Conservation (phyloP, 2,329 filamentous ascomycete species). For the Endoconidiophora polonica region DNA sequence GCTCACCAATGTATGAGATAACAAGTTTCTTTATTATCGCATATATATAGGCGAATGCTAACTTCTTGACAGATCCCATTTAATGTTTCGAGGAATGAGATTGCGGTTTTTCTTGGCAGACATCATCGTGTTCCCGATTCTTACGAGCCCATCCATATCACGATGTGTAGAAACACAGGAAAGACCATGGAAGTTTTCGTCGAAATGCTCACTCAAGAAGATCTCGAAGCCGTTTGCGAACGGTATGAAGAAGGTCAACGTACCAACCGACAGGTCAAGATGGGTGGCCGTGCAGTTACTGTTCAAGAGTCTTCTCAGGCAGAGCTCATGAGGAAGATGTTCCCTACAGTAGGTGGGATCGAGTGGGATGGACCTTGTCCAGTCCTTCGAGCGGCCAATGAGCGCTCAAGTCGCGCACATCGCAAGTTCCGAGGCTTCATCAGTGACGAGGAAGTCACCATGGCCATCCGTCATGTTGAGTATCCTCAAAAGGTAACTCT, state of each 20-base stretch:
- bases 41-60: not conserved
- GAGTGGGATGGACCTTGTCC: slow-evolving; percentile 35
- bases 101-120: slow-evolving; percentile 42
- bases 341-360: slow-evolving; percentile 39
- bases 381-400: slow-evolving; percentile 17
- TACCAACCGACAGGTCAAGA: slow-evolving; percentile 27
- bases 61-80: slow-evolving; percentile 35
- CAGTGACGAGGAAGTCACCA: slow-evolving; percentile 43
- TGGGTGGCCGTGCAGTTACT: slow-evolving; percentile 41
- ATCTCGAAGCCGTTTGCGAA: slow-evolving; percentile 36
- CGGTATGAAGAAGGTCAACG: slow-evolving; percentile 24
- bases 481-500: slow-evolving; percentile 41
- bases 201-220: slow-evolving; percentile 36
- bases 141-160: slow-evolving; percentile 42
- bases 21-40: no score
- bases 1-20: slow-evolving; percentile 30
- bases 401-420: slow-evolving; percentile 18
- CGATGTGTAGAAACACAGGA: slow-evolving; percentile 45
- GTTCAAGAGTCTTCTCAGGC: slow-evolving; percentile 39
- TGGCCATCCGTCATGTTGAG: slow-evolving; percentile 48
- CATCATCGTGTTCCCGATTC: slow-evolving; percentile 37
- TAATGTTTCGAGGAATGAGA: slow-evolving; percentile 32
- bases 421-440: slow-evolving; percentile 41
- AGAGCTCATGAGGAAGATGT: slow-evolving; percentile 43
- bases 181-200: slow-evolving; percentile 47